Evolutionary conservation across 2,329 filamentous ascomycete species (phyloP).

Genomic region (Fusarium verrucosum): DNA sequence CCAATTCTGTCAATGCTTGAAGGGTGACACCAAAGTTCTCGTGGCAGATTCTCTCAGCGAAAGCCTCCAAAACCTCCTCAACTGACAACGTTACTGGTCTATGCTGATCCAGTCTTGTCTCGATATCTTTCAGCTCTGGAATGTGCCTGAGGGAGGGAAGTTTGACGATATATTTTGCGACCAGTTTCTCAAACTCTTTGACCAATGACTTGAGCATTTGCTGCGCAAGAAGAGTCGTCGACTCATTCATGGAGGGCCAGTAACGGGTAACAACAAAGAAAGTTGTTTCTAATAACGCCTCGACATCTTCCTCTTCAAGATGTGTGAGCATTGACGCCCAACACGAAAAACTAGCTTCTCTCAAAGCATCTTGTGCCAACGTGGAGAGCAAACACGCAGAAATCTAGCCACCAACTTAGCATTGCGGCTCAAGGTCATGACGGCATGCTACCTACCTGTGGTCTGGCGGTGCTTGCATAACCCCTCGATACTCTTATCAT

Average conservation of each 20-base stretch:
- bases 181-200: conserved; percentile 65
- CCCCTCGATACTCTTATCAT: conserved; percentile 81
- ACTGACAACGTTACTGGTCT: conserved; percentile 57
- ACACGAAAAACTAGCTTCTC: conserved; percentile 80
- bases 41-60: conserved; percentile 77
- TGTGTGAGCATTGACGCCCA: conserved; percentile 83
- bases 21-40: conserved; percentile 88
- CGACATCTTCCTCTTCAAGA: conserved; percentile 81
- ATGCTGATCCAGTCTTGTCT: conserved; percentile 70
- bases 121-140: conserved; percentile 72
- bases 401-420: conserved; percentile 64
- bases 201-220: conserved; percentile 73
- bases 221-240: conserved; percentile 67
- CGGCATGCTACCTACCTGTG: conserved; percentile 70
- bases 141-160: conserved; percentile 82
- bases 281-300: conserved; percentile 83
- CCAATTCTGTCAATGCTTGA: conserved; percentile 81
- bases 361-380: conserved; percentile 77
- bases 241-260: conserved; percentile 73
- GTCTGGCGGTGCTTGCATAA: conserved; percentile 80
- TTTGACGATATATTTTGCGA: conserved; percentile 75
- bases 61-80: conserved; percentile 73
- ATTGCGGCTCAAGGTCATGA: not conserved
- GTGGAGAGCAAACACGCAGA: conserved; percentile 92
- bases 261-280: conserved; percentile 87